Percentiles rank a stretch among this genome's conserved stretches.
These are phyloP conservation scores for Aspergillus uvarum DNA, from an alignment of 2,329 filamentous ascomycete genomes.

Conservation along the genomic window DNA sequence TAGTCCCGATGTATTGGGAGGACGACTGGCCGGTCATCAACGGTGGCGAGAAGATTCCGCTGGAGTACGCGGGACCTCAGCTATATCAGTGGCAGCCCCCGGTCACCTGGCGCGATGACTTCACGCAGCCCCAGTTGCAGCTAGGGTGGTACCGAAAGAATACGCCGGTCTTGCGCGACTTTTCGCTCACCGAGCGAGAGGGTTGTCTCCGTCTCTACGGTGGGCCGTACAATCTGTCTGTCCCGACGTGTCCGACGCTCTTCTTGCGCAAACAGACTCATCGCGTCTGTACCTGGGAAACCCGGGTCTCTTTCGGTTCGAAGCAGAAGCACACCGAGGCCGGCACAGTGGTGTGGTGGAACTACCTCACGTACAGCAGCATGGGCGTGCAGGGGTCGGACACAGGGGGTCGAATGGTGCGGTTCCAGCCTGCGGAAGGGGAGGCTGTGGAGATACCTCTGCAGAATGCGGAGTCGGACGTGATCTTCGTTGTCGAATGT, in stretches of 20 bases:
- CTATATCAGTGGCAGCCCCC: constrained; percentile 20
- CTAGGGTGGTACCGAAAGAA: constrained; percentile 43
- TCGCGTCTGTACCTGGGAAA: constrained; percentile 45
- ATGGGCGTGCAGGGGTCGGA: constrained; percentile 39
- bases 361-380: constrained; percentile 47
- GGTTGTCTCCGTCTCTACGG: constrained; percentile 52
- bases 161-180: constrained; percentile 50
- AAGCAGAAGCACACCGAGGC: constrained; percentile 49
- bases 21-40: constrained; percentile 56
- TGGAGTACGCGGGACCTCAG: constrained; percentile 25
- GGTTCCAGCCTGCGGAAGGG: constrained; percentile 26
- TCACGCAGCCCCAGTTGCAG: constrained; percentile 22
- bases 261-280: constrained; percentile 56
- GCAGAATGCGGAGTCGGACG: constrained; percentile 11
- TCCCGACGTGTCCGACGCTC: constrained; percentile 53
- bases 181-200: constrained; percentile 48
- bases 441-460: constrained; percentile 17
- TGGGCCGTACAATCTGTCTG: constrained; percentile 53
- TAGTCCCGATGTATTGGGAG: constrained; percentile 52
- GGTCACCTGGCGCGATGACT: constrained; percentile 40
- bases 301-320: constrained; percentile 50
- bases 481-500: constrained; percentile 33
- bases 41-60: constrained; percentile 45
- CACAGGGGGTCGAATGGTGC: constrained; percentile 23
- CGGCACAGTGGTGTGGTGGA: constrained; percentile 57